phyloP scores from a whole-genome alignment of 2,329 filamentous ascomycete species.

The Clonostachys rosea region DNA sequence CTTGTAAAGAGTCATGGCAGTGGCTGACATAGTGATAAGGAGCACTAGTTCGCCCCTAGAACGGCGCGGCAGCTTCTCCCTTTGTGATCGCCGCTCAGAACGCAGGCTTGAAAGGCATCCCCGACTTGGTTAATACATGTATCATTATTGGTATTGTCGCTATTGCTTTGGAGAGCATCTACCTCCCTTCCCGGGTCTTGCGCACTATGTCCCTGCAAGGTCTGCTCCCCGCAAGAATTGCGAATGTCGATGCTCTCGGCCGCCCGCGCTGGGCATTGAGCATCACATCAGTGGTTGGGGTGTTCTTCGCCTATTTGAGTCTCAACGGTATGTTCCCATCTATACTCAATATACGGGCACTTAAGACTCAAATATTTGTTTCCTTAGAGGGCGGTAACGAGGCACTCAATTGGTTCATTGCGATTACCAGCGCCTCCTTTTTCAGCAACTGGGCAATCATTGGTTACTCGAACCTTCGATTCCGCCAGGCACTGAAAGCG shows the following conservation, averaged over 20 bases:
- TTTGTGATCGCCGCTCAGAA: conserved; percentile 24
- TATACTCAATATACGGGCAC: too few species aligned
- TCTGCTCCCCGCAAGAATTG: background rate
- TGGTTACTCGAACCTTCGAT: background rate
- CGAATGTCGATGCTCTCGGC: background rate
- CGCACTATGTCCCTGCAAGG: background rate
- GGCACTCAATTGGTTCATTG: background rate
- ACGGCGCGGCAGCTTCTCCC: background rate
- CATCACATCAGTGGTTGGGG: background rate
- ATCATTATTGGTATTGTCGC: conserved; percentile 13
- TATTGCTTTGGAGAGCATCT: background rate
- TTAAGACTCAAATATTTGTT: too few species aligned
- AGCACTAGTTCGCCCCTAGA: too few species aligned
- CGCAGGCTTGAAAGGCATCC: conserved; percentile 28
- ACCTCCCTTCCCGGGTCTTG: background rate
- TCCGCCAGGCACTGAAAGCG: background rate
- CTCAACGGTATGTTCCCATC: too few species aligned
- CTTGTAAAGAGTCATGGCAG: too few species aligned
- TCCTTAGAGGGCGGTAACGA: background rate
- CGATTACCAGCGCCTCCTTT: background rate
- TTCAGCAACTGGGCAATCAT: background rate
- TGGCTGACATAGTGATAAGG: too few species aligned
- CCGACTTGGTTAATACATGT: conserved; percentile 30
- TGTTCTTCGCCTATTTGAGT: background rate
- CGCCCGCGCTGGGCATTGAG: background rate